Evolutionary conservation across 139 green algal genomes (phyloP).

Genomic region (Pleodorina starrii): DNA sequence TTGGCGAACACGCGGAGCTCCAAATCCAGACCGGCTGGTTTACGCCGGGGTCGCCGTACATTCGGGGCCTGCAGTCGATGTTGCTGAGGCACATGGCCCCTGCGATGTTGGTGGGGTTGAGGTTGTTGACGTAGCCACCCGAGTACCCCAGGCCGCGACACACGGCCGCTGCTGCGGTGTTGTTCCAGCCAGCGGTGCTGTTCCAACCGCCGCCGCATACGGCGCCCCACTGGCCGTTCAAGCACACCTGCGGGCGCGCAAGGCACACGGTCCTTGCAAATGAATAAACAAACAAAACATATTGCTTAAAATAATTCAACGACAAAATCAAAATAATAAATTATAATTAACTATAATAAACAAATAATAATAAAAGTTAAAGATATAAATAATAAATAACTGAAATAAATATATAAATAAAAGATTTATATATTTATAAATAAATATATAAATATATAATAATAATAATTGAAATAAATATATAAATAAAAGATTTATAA

Average conservation of each 20-base stretch:
- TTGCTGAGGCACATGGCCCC: background rate
- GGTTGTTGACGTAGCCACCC: conserved; percentile 22
- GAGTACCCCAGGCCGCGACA: conserved; percentile 3
- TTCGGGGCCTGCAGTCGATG: background rate
- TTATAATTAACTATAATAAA: no score
- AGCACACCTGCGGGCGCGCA: conserved; percentile 11
- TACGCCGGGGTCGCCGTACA: background rate
- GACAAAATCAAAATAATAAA: no score
- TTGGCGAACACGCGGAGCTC: background rate
- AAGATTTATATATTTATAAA: no score
- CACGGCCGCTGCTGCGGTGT: background rate
- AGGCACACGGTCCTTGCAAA: no score
- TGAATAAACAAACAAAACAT: no score
- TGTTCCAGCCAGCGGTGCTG: background rate
- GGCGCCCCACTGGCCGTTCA: background rate
- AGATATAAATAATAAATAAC: no score
- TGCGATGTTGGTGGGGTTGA: background rate
- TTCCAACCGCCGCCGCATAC: background rate
- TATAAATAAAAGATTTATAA: no score
- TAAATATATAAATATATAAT: no score
- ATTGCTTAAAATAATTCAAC: no score
- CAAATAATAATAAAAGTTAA: no score
- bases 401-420: no score
- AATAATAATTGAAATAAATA: no score
- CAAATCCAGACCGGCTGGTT: conserved; percentile 18